phyloP scores from a whole-genome alignment of 768 basidiomycete genomes.

The Serendipita vermifera region DNA sequence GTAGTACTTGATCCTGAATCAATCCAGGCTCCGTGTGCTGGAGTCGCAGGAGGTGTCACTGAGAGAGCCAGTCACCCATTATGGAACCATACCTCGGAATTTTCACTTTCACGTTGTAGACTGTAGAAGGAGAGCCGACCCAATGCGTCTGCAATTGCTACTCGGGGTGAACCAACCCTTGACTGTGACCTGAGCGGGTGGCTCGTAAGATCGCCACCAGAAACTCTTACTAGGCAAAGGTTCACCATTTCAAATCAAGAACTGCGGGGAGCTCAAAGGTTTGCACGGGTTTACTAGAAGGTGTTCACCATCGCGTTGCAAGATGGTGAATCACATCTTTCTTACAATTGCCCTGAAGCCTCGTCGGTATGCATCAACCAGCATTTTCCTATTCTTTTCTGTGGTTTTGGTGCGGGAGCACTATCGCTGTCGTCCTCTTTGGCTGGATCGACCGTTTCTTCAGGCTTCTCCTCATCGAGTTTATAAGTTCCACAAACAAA shows the following conservation, averaged over 20 bases:
- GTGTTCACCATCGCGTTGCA: not conserved
- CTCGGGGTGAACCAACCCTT: slow-evolving; percentile 25
- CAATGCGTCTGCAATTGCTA: slow-evolving; percentile 78
- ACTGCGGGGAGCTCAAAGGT: slow-evolving; percentile 66
- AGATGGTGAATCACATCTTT: not conserved
- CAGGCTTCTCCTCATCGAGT: slow-evolving; percentile 34
- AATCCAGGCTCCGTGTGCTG: slow-evolving; percentile 16
- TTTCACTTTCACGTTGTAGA: not conserved
- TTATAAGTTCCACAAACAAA: slow-evolving; percentile 90
- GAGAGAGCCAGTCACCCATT: not conserved
- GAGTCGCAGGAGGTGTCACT: not conserved
- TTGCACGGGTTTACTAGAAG: slow-evolving; percentile 40
- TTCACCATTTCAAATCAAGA: slow-evolving; percentile 88
- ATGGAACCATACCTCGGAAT: not conserved
- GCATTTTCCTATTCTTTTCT: not conserved
- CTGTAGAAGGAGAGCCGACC: slow-evolving; percentile 28
- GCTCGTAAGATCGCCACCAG: slow-evolving; percentile 31
- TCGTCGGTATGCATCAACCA: not conserved
- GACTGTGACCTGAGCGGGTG: slow-evolving; percentile 30
- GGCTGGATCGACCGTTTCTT: slow-evolving; percentile 12
- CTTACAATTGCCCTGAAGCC: not conserved
- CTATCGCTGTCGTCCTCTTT: slow-evolving; percentile 11
- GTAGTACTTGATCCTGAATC: slow-evolving; percentile 19
- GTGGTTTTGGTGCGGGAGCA: slow-evolving; percentile 1
- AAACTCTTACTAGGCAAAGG: not conserved